Evolutionary conservation across 2,329 filamentous ascomycete species (phyloP).

Genomic region (Proliferodiscus dingleyae): DNA sequence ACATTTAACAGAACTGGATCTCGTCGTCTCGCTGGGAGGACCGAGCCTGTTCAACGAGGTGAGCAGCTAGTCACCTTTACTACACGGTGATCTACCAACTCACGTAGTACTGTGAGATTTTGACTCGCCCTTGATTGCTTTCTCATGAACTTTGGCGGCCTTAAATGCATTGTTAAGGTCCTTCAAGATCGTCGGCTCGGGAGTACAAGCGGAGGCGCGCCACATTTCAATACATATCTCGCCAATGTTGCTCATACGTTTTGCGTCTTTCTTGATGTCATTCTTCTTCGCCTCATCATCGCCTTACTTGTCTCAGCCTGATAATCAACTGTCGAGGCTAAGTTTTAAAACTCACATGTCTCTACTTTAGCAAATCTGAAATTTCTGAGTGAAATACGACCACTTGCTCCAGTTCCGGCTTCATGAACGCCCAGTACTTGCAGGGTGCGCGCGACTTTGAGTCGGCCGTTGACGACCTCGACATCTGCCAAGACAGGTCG

Average conservation of each 20-base stretch:
- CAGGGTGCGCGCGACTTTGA: not conserved
- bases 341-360: not conserved
- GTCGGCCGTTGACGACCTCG: not conserved
- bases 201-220: not conserved
- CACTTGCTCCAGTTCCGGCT: not conserved
- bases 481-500: not conserved
- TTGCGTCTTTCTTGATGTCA: conserved; percentile 6
- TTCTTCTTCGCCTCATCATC: conserved; percentile 1
- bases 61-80: no score
- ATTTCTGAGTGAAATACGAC: not conserved
- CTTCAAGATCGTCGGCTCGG: not conserved
- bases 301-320: not conserved
- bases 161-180: not conserved
- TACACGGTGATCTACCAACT: no score
- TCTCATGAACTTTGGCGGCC: conserved; percentile 11
- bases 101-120: conserved; percentile 13
- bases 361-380: conserved; percentile 12
- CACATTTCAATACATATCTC: conserved; percentile 7
- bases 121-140: conserved; percentile 15
- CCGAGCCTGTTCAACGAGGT: not conserved
- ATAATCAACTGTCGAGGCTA: not conserved
- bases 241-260: conserved; percentile 5
- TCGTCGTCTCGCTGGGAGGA: not conserved
- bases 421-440: not conserved
- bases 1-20: not conserved